Evolutionary conservation across 2,329 filamentous ascomycete genomes (phyloP).

Genomic region (Canariomyces notabilis): DNA sequence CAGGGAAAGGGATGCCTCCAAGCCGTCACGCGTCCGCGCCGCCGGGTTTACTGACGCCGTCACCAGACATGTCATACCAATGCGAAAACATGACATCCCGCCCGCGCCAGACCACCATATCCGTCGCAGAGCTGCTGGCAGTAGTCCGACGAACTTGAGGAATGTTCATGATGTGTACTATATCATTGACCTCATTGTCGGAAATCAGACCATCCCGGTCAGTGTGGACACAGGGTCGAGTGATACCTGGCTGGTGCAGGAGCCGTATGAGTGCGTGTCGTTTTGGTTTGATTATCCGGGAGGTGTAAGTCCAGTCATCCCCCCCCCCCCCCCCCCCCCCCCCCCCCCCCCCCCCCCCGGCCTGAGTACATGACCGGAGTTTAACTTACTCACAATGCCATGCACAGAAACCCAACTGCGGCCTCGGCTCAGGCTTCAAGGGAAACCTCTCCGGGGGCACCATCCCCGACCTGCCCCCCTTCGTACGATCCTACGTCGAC

Average conservation of each 20-base stretch:
- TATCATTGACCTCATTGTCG: slow-evolving; percentile 26
- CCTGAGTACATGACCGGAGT: too few relatives aligned
- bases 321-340: too few relatives aligned
- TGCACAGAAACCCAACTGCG: slow-evolving; percentile 23
- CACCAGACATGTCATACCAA: slow-evolving; percentile 10
- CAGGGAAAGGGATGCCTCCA: not conserved
- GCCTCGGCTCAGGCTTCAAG: slow-evolving; percentile 24
- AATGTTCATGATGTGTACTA: slow-evolving; percentile 28
- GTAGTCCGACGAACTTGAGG: slow-evolving; percentile 14
- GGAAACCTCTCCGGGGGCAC: slow-evolving; percentile 31
- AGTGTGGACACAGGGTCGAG: slow-evolving; percentile 29
- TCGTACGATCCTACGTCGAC: slow-evolving; percentile 41
- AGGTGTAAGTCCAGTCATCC: slow-evolving; percentile 15
- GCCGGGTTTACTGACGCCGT: slow-evolving; percentile 2
- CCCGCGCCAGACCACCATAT: not conserved
- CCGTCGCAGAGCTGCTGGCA: slow-evolving; percentile 4
- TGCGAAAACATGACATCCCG: slow-evolving; percentile 5
- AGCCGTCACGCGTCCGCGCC: not conserved
- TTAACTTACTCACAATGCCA: too few relatives aligned
- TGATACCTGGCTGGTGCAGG: slow-evolving; percentile 26
- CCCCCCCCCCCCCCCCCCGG: too few relatives aligned
- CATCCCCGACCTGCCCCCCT: slow-evolving; percentile 34
- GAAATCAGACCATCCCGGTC: slow-evolving; percentile 25
- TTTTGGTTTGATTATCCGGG: slow-evolving; percentile 10
- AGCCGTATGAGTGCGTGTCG: slow-evolving; percentile 22